These are phyloP conservation scores for Venturiaceae sp. DNA, from an alignment of 2,329 filamentous ascomycete genomes.

Conservation along the genomic window DNA sequence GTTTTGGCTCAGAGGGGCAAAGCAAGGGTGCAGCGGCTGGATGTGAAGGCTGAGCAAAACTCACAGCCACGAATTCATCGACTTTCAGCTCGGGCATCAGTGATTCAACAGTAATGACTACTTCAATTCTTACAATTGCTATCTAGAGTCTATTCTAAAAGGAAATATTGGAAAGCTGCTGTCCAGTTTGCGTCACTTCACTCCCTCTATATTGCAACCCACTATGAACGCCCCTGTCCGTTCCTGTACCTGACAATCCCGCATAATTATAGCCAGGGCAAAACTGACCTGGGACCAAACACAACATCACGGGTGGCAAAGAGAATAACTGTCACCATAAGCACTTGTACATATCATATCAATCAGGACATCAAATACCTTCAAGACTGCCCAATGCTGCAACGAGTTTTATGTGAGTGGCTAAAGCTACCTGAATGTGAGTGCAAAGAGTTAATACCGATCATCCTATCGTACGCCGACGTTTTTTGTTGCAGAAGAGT, in stretches of 20 bases:
- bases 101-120: background rate
- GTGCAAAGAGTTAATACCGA: background rate
- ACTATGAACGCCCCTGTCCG: background rate
- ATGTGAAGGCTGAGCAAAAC: background rate
- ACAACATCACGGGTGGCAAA: background rate
- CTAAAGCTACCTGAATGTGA: slow-evolving; percentile 1
- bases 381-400: background rate
- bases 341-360: background rate
- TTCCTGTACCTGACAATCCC: background rate
- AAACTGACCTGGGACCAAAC: background rate
- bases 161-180: background rate
- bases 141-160: background rate
- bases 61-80: background rate
- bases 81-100: background rate
- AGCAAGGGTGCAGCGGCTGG: background rate
- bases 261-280: background rate
- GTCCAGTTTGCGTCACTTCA: background rate
- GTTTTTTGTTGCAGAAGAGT: background rate
- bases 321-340: background rate
- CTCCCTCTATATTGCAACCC: too few species aligned
- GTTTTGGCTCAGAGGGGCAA: background rate
- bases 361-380: background rate
- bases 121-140: background rate
- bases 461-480: background rate
- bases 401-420: background rate